Conservation (phyloP, 2,329 filamentous ascomycete species). For the Sporothrix mexicana region DNA sequence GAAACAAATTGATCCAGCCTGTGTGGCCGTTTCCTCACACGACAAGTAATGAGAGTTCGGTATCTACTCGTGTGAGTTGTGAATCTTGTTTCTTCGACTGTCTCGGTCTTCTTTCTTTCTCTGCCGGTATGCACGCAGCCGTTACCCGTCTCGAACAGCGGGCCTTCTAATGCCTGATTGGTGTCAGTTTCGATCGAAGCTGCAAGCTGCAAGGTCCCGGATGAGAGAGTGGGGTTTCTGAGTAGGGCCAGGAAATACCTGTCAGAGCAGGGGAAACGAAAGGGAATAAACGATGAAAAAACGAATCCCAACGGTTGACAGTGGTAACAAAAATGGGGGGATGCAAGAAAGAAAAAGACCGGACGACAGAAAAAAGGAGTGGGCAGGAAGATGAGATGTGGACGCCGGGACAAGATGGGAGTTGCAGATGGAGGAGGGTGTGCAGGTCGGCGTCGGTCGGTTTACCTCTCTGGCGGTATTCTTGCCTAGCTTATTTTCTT, state of each 20-base stretch:
- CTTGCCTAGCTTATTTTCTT: constrained; percentile 2
- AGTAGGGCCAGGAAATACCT: background rate
- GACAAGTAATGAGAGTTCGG: background rate
- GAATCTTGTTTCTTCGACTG: background rate
- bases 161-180: constrained; percentile 23
- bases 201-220: constrained; percentile 36
- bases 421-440: background rate
- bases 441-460: background rate
- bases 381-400: background rate
- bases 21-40: background rate
- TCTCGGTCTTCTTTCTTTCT: constrained; percentile 12
- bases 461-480: background rate
- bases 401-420: background rate
- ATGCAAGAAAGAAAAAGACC: background rate
- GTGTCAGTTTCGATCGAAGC: constrained; percentile 31
- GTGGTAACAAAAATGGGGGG: background rate
- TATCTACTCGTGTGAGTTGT: background rate
- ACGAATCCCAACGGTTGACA: background rate
- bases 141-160: constrained; percentile 8
- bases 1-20: background rate
- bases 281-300: background rate
- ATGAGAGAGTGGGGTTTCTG: constrained; percentile 25
- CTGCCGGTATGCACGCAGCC: constrained; percentile 22
- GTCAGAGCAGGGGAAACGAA: constrained; percentile 2
- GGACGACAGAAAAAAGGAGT: background rate